Evolutionary conservation across 371 early-diverging fungal species (phyloP).

Genomic region (Lichtheimia ornata): DNA sequence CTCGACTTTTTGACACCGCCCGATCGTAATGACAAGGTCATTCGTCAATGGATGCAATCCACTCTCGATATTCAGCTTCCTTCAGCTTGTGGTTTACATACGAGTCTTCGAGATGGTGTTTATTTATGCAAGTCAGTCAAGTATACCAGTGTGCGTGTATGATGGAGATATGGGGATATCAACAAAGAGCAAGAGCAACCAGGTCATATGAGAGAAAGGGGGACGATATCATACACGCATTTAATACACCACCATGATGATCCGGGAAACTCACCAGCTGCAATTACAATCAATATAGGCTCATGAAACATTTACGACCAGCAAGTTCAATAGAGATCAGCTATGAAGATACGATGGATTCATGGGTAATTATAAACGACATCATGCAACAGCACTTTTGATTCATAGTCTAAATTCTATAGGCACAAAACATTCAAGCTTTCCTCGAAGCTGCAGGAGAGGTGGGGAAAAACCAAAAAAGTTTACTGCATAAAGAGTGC

Average conservation of each 20-base stretch:
- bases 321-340: neutral
- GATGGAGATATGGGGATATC: neutral
- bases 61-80: constrained; percentile 10
- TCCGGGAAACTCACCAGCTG: neutral
- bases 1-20: constrained; percentile 8
- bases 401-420: neutral
- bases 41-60: constrained; percentile 13
- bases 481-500: neutral
- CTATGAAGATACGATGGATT: constrained; percentile 2
- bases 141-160: constrained; percentile 7
- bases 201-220: constrained; percentile 1
- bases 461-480: neutral
- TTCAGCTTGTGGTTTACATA: constrained; percentile 46
- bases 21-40: too few relatives aligned
- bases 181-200: neutral
- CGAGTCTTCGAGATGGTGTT: constrained; percentile 78
- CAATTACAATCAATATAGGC: constrained; percentile 3
- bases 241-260: neutral
- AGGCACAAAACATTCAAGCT: constrained; percentile 9
- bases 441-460: constrained; percentile 5
- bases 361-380: constrained; percentile 1
- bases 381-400: neutral
- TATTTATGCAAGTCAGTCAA: constrained; percentile 75
- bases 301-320: constrained; percentile 7
- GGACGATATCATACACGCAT: neutral